phyloP scores from a whole-genome alignment of 2,329 filamentous ascomycete species.

The Trichoderma harzianum region DNA sequence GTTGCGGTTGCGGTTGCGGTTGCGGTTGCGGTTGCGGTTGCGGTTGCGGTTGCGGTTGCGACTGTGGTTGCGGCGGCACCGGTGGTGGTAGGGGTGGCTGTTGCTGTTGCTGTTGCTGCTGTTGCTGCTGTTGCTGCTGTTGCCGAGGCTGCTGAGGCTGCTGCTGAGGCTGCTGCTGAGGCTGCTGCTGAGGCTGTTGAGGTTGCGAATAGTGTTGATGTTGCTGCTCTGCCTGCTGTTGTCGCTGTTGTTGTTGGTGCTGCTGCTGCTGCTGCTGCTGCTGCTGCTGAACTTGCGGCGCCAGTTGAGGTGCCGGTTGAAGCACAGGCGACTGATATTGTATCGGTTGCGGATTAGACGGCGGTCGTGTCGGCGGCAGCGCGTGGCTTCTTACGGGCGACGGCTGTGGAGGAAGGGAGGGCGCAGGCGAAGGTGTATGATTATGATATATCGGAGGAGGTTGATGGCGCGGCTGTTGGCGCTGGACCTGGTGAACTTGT shows the following conservation, averaged over 20 bases:
- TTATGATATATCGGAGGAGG: constrained; percentile 29
- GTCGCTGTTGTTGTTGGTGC: constrained; percentile 7
- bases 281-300: constrained; percentile 9
- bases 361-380: constrained; percentile 18
- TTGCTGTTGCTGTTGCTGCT: constrained; percentile 24
- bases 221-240: constrained; percentile 11
- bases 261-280: constrained; percentile 3
- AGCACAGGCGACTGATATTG: neutral
- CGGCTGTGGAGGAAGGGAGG: constrained; percentile 11
- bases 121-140: constrained; percentile 20
- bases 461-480: constrained; percentile 27
- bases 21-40: constrained; percentile 14
- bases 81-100: constrained; percentile 22
- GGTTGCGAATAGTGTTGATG: constrained; percentile 10
- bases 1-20: constrained; percentile 11
- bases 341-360: constrained; percentile 18
- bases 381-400: constrained; percentile 21
- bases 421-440: constrained; percentile 16
- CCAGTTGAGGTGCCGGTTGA: constrained; percentile 6
- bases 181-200: constrained; percentile 21
- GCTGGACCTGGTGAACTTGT: constrained; percentile 29
- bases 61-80: constrained; percentile 26
- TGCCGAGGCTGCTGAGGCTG: constrained; percentile 22
- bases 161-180: constrained; percentile 22
- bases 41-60: constrained; percentile 21